Percentiles rank a stretch among this genome's conserved stretches.
These are phyloP conservation scores for Kondoa malvinella DNA, from an alignment of 768 basidiomycete genomes.

Conservation along the genomic window DNA sequence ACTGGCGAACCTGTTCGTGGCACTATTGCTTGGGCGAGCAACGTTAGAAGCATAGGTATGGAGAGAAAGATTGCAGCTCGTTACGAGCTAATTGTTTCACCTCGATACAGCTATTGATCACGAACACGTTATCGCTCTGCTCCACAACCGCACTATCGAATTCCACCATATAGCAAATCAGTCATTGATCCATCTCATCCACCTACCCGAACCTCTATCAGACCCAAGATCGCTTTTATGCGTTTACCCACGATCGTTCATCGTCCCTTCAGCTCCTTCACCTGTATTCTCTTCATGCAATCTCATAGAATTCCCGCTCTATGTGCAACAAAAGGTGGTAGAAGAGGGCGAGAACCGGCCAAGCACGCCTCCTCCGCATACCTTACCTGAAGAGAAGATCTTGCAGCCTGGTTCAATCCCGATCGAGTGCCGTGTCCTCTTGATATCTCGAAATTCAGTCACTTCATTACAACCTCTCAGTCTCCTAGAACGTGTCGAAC, in stretches of 20 bases:
- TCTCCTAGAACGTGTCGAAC: background rate
- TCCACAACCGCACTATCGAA: conserved; percentile 60
- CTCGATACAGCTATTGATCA: conserved; percentile 51
- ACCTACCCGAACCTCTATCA: background rate
- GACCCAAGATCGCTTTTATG: background rate
- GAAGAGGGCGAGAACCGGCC: background rate
- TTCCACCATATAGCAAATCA: conserved; percentile 48
- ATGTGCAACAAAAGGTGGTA: too few relatives aligned
- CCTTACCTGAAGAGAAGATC: too few relatives aligned
- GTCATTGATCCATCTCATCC: background rate
- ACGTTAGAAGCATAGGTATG: conserved; percentile 65
- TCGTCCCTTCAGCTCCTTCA: background rate
- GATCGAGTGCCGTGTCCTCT: background rate
- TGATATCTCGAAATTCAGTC: background rate
- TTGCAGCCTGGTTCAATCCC: too few relatives aligned
- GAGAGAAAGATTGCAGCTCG: conserved; percentile 11
- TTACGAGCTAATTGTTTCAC: too few relatives aligned
- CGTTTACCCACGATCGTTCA: background rate
- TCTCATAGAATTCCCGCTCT: background rate
- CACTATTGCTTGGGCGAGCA: conserved; percentile 64
- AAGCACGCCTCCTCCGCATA: background rate
- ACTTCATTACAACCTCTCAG: background rate
- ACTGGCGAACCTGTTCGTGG: conserved; percentile 77
- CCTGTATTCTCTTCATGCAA: background rate
- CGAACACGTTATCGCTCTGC: conserved; percentile 58